Conservation (phyloP, 805 yeast species). For the Candida namnaoensis region DNA sequence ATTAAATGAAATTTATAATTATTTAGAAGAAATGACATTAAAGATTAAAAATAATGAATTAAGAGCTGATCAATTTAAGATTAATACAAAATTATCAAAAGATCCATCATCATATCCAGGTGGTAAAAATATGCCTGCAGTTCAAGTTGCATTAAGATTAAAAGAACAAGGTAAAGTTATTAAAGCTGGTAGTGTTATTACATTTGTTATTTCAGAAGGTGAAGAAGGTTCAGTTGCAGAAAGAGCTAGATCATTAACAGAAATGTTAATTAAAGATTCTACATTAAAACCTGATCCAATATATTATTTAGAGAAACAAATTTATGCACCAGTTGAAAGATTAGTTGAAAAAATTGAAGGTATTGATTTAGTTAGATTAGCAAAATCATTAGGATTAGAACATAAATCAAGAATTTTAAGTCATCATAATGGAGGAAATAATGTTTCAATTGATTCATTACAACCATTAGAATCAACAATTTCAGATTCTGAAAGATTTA, state of each 20-base stretch:
- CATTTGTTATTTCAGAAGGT: conserved; percentile 69
- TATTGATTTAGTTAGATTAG: conserved; percentile 70
- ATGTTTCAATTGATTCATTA: conserved; percentile 29
- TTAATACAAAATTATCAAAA: conserved; percentile 83
- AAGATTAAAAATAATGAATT: conserved; percentile 55
- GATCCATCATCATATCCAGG: conserved; percentile 81
- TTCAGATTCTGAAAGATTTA: conserved; percentile 76
- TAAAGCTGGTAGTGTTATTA: conserved; percentile 83
- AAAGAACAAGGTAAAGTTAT: conserved; percentile 79
- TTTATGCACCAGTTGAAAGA: conserved; percentile 86
- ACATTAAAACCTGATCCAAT: conserved; percentile 61
- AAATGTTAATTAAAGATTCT: conserved; percentile 45
- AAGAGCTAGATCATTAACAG: conserved; percentile 77
- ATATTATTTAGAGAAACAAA: conserved; percentile 81
- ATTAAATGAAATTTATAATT: conserved; percentile 58
- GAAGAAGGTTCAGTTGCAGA: conserved; percentile 52
- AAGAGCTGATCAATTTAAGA: conserved; percentile 60
- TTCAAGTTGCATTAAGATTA: conserved; percentile 81
- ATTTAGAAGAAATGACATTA: conserved; percentile 50
- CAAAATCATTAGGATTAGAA: conserved; percentile 72
- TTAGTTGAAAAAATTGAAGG: conserved; percentile 82
- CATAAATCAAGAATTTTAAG: conserved; percentile 30
- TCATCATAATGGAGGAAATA: conserved; percentile 16
- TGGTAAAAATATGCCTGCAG: conserved; percentile 78
- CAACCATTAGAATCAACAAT: conserved; percentile 77